Evolutionary conservation across 371 early-diverging fungal genomes (phyloP).

Genomic region (Amoeboaphelidium occidentale): DNA sequence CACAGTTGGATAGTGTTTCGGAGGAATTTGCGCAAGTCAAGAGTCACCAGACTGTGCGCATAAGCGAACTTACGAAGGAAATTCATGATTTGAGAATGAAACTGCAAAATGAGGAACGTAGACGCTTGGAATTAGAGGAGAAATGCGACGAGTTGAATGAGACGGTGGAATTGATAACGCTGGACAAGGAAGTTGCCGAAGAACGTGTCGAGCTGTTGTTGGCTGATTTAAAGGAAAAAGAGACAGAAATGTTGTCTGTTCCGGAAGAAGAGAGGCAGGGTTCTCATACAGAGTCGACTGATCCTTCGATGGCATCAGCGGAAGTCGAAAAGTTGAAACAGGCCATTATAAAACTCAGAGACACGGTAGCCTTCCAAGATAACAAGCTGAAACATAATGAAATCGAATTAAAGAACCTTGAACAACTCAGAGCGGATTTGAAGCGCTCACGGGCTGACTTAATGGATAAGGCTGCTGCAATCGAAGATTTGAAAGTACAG

Average conservation of each 20-base stretch:
- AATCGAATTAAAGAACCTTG: neutral
- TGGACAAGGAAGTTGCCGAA: conserved; percentile 80
- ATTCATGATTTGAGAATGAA: neutral
- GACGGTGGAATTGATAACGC: conserved; percentile 49
- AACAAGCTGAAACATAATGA: neutral
- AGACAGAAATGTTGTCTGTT: neutral
- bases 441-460: neutral
- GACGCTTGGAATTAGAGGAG: conserved; percentile 13
- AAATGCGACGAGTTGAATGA: conserved; percentile 46
- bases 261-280: neutral
- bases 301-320: neutral
- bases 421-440: neutral
- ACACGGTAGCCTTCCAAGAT: neutral
- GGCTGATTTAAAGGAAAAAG: conserved; percentile 27
- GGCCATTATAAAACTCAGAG: neutral
- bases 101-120: neutral
- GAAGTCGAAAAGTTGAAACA: neutral
- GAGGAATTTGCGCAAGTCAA: neutral
- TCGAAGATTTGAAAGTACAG: conserved; percentile 54
- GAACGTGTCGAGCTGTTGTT: conserved; percentile 50
- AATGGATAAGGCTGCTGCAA: conserved; percentile 1
- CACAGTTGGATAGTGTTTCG: neutral
- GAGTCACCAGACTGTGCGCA: neutral
- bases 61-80: neutral
- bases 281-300: neutral